Evolutionary conservation across 352 stramenopile genomes (phyloP), one percentile per base, ranked within the genome.

Genomic region (Pythium dissotocum): DNA sequence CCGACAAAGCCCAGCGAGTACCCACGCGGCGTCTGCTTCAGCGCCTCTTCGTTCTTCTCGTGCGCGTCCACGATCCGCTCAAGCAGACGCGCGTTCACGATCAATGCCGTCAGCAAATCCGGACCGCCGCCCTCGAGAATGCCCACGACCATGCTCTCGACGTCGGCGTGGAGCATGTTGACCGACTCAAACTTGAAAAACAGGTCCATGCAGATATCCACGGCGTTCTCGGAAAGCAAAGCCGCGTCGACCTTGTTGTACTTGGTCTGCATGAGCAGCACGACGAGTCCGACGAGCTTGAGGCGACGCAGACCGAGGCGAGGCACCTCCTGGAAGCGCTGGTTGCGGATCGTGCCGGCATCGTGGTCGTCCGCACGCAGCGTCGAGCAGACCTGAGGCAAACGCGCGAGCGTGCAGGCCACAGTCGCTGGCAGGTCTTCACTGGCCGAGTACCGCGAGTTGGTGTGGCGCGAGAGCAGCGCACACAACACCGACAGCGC

Each of bases 181-280:
- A 94, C 86, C 51, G 76, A 90, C 59, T 94, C 86, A 65, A 96
- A 96, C 72, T 88, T 78, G 73, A 96, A 96, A 64, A 96, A 96
- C 62, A 96, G 73, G 58, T 94, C 83, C 60, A 96, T 58, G 52
- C 86, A 94, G 6, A 80, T 78, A 46, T 89, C 77, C 57, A 94
- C 88, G 16, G 77, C 87, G 49, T 92, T 81, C 44, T 91, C 75
- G 55, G 85, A 65, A 13, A 93, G 64, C 35, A 95, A 59, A 21
- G 75, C 84, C 4, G 80, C 75, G 59, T 95, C 87, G 48, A 95
- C 87, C 54, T 85, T 80, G 62, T 88, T 77, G 72, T 91, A 94
- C 70, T 95, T 95, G 53, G 84, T 87, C 67, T 95, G 87, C 73
- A 93, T 88, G 18, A 95, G 67, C 28, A 93, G 61, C 64, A 93